A percentile compares a stretch with the other conserved stretches of the same genome.
Conservation (phyloP, 1,139 yeast species). For the Chernovozyma aurita region DNA sequence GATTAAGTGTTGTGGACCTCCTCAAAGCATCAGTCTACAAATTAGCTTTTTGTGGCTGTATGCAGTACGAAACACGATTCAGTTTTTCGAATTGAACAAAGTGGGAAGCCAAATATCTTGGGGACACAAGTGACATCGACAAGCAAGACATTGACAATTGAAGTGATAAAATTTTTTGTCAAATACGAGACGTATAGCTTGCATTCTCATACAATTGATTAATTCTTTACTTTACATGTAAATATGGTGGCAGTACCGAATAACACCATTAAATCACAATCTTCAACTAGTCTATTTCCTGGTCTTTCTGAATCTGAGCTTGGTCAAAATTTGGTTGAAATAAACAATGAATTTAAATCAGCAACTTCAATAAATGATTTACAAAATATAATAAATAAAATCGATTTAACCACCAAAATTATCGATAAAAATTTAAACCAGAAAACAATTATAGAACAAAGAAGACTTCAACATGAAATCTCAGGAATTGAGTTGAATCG, state of each 20-base stretch:
- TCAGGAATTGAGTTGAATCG: conserved; percentile 34
- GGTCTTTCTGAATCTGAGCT: conserved; percentile 1
- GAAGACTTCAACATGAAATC: conserved; percentile 33
- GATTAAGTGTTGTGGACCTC: too few relatives aligned
- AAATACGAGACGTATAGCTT: too few relatives aligned
- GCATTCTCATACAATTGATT: too few relatives aligned
- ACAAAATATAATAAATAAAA: conserved; percentile 14
- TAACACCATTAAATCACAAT: not conserved
- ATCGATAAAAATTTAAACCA: conserved; percentile 25
- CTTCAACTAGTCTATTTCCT: not conserved
- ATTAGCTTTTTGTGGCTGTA: too few relatives aligned
- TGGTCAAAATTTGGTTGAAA: not conserved
- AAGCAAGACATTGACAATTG: too few relatives aligned
- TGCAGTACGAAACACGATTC: too few relatives aligned
- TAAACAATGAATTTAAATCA: not conserved
- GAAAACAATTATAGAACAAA: conserved; percentile 22
- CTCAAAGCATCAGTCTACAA: too few relatives aligned
- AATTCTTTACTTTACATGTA: too few relatives aligned
- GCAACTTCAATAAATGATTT: conserved; percentile 18
- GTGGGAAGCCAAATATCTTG: too few relatives aligned
- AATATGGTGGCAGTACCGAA: not conserved
- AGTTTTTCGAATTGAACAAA: too few relatives aligned
- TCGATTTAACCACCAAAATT: conserved; percentile 16
- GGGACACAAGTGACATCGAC: too few relatives aligned
- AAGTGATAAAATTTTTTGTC: too few relatives aligned